Base-by-base conservation (phyloP, 768 basidiomycete genomes). In the Suillus plorans region DNA sequence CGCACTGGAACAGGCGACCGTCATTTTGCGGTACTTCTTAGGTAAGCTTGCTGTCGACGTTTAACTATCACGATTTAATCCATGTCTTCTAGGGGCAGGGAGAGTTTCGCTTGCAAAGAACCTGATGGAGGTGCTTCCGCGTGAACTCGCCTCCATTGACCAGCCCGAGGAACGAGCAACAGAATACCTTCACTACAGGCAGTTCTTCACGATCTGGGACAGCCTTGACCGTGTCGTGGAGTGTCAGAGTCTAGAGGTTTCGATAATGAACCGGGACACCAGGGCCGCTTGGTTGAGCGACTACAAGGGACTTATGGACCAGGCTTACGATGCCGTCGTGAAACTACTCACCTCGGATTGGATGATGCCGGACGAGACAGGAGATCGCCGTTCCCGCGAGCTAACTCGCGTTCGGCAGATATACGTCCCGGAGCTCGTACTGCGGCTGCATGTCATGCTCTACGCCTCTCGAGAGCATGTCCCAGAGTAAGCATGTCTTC, bases 1-100 rank as follows among this genome's bases (percentile, higher is more conserved):
- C 7, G 96, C 95, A 0, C 78, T 98, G 10, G 87, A 91, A 71
- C 93, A 95, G 70, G 89, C 93, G 1, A 96, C 96, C 64, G 89
- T 91, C 47, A 91, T 97, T 64, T 73, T 95, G 63, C 88, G 96
- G 18, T 95, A 94, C 73, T 93, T 97, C 81, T 84, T 99, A 28
- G 88, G 96, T 95, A 72, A 37, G 87, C 76, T 18, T 18, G 60
- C 60, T n/a, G 1, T 13, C 12, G 47, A 42, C 20, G 8, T 39
- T 22, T 8, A 41, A 41, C 12, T n/a, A 22, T 16, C 2, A 36
- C 41, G 25, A 34, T 9, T 61, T 14, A 7, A 61, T 71, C 28
- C 3, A 12, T 20, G 10, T 49, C 10, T 16, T 37, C 36, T 67
- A 94, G 94, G 85, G 22, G 81, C 85, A n/a, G 94, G 94, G 3